These are phyloP conservation scores for Canavalia gladiata DNA, from an alignment of 306 rosid genomes.

Conservation along the genomic window DNA sequence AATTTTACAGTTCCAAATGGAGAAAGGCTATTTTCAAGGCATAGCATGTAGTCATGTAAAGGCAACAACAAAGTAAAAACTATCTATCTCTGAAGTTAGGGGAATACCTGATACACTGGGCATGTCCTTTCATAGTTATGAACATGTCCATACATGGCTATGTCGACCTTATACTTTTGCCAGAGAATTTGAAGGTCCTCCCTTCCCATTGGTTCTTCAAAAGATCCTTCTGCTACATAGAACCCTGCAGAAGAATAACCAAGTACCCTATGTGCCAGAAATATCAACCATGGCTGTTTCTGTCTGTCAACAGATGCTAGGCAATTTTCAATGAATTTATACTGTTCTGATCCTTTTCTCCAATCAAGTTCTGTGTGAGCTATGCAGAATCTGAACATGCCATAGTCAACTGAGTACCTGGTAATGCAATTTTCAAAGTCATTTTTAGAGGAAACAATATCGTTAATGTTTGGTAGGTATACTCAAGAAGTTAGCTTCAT, in stretches of 20 bases:
- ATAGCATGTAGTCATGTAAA: background rate
- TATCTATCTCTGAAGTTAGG: conserved; percentile 29
- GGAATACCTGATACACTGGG: conserved; percentile 86
- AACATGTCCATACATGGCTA: conserved; percentile 93
- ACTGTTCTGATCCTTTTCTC: conserved; percentile 92
- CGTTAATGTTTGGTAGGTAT: background rate
- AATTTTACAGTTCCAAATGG: conserved; percentile 1
- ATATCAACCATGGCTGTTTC: conserved; percentile 96
- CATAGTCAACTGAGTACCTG: conserved; percentile 87
- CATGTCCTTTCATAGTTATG: conserved; percentile 96
- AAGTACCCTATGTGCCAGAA: conserved; percentile 92
- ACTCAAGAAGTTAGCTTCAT: conserved; percentile 2
- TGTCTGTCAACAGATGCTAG: conserved; percentile 87
- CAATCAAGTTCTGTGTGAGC: conserved; percentile 95
- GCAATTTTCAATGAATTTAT: conserved; percentile 85
- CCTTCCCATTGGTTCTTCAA: conserved; percentile 98
- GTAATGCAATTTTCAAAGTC: conserved; percentile 20
- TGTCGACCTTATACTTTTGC: conserved; percentile 95
- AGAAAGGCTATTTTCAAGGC: conserved; percentile 25
- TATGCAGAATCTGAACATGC: conserved; percentile 95
- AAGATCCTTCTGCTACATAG: conserved; percentile 88
- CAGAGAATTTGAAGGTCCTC: conserved; percentile 94
- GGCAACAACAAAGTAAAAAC: conserved; percentile 14
- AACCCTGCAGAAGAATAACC: conserved; percentile 84
- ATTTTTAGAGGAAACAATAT: conserved; percentile 5